phyloP scores from a whole-genome alignment of 2,329 filamentous ascomycete species.

The Botrytis medusae region DNA sequence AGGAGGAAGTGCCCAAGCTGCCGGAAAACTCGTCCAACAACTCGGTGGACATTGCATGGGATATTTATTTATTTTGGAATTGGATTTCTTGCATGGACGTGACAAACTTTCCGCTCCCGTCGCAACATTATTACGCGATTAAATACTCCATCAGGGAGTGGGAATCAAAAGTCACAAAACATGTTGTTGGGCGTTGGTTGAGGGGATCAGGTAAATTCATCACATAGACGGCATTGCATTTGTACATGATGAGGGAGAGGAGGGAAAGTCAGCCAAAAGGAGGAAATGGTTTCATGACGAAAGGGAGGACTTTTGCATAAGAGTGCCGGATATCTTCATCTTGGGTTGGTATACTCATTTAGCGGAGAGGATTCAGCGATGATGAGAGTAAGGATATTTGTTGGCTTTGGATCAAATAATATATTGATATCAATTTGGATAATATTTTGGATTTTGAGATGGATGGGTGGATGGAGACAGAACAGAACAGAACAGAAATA shows the following conservation, averaged over 20 bases:
- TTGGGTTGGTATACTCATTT: not conserved
- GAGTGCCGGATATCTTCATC: not conserved
- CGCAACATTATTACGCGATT: slow-evolving; percentile 74
- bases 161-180: slow-evolving; percentile 21
- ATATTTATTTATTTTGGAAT: slow-evolving; percentile 93
- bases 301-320: not conserved
- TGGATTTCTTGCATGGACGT: slow-evolving; percentile 88
- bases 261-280: not conserved
- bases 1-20: slow-evolving; percentile 91
- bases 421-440: not conserved
- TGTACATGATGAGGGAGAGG: slow-evolving; percentile 2
- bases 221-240: slow-evolving; percentile 37
- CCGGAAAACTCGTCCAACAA: slow-evolving; percentile 80
- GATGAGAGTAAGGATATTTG: not conserved
- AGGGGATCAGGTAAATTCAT: slow-evolving; percentile 23
- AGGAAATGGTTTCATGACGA: not conserved
- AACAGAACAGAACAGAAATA: not conserved
- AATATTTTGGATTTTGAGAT: not conserved
- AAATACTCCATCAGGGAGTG: slow-evolving; percentile 37
- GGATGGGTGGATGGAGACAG: too few species aligned
- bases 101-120: slow-evolving; percentile 84
- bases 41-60: slow-evolving; percentile 83
- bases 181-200: slow-evolving; percentile 29
- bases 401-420: not conserved
- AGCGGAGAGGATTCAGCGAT: not conserved